These are phyloP conservation scores for Dendrocalamus latiflorus DNA, from an alignment of 202 grass and related monocot genomes.

Conservation along the genomic window DNA sequence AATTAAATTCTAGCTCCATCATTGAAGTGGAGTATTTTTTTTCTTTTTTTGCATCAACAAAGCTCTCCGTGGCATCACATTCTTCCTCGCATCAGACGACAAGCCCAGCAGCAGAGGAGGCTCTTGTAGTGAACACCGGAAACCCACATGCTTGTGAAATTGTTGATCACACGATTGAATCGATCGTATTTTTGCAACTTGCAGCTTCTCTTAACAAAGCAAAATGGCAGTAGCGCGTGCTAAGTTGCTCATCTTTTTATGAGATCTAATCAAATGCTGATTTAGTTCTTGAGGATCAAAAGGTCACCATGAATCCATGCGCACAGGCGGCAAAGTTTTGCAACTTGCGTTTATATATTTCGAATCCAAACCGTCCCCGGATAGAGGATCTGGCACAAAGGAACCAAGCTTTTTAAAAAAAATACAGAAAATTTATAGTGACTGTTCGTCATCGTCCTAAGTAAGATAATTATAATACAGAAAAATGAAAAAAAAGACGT, in stretches of 20 bases:
- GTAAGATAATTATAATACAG: conserved; percentile 25
- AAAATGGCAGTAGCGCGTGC: not conserved
- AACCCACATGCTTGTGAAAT: not conserved
- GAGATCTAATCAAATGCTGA: not conserved
- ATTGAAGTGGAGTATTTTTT: too few relatives aligned
- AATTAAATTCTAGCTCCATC: too few relatives aligned
- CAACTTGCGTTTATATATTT: conserved; percentile 27
- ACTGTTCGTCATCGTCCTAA: conserved; percentile 43
- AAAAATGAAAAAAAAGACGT: conserved; percentile 4
- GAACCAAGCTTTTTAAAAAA: not conserved
- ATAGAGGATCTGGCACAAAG: not conserved
- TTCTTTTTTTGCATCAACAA: not conserved
- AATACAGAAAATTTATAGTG: not conserved
- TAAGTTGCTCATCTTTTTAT: not conserved
- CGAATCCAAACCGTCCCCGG: not conserved
- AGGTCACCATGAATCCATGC: not conserved
- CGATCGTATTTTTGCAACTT: not conserved
- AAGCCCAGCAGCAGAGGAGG: not conserved
- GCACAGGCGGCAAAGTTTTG: not conserved
- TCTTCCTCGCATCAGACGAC: not conserved
- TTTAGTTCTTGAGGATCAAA: not conserved
- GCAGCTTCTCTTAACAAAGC: not conserved
- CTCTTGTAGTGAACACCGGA: not conserved
- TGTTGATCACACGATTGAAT: not conserved
- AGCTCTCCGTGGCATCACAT: not conserved